Percentiles rank a stretch among this genome's conserved stretches.
These are phyloP conservation scores for Rhizomucor miehei DNA, from an alignment of 371 early-diverging fungal species.

Conservation along the genomic window DNA sequence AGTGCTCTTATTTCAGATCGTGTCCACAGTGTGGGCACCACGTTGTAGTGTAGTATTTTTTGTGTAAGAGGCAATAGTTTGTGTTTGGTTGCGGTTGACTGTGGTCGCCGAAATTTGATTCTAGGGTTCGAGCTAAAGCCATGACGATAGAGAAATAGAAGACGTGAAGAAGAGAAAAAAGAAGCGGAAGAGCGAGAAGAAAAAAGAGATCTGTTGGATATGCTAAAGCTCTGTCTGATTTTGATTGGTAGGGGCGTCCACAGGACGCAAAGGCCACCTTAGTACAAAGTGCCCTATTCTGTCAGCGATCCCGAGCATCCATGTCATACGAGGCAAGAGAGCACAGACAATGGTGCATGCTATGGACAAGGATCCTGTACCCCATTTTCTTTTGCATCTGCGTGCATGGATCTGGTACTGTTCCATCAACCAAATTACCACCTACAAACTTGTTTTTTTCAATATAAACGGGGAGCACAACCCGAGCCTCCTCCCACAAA, in stretches of 20 bases:
- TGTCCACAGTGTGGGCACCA: conserved; percentile 25
- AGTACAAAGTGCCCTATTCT: background rate
- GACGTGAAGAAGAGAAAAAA: background rate
- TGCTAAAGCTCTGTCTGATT: conserved; percentile 1
- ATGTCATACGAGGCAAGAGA: too few species aligned
- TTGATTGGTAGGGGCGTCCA: conserved; percentile 10
- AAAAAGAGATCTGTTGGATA: background rate
- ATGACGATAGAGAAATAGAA: too few species aligned
- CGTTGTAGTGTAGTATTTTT: conserved; percentile 16
- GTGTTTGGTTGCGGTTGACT: conserved; percentile 1
- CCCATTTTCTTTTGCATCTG: background rate
- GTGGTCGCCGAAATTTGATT: background rate
- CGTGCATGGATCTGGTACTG: too few species aligned
- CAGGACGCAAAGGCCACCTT: conserved; percentile 2
- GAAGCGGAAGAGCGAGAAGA: background rate
- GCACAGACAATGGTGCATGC: background rate
- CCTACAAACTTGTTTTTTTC: too few species aligned
- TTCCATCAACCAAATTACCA: too few species aligned
- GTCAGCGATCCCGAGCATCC: too few species aligned
- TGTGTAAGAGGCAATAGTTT: conserved; percentile 19
- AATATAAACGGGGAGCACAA: too few species aligned
- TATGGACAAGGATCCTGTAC: conserved; percentile 5
- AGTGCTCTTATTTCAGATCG: conserved; percentile 9
- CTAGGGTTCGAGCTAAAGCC: background rate
- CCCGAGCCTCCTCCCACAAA: too few species aligned